Conservation (phyloP, 805 yeast species). For the Zygotorulaspora sp. region DNA sequence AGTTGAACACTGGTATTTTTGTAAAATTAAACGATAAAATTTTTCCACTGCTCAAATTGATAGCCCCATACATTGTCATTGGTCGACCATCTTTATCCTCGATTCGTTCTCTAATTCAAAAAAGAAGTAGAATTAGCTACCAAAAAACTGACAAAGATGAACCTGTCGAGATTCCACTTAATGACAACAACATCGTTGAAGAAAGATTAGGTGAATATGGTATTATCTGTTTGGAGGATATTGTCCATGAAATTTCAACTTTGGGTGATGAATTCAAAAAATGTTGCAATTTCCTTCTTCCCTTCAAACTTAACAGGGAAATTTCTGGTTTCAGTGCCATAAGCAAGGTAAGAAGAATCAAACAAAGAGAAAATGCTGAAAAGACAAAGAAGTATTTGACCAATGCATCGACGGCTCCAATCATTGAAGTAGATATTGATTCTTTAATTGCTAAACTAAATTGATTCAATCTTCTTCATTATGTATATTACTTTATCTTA, state of each 20-base stretch:
- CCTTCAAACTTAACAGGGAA: conserved; percentile 66
- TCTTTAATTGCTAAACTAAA: conserved; percentile 61
- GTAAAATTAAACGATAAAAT: conserved; percentile 57
- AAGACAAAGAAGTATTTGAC: conserved; percentile 40
- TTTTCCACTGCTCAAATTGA: conserved; percentile 58
- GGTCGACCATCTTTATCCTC: conserved; percentile 73
- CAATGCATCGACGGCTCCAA: conserved; percentile 60
- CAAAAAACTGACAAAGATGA: conserved; percentile 34
- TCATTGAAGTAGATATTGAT: conserved; percentile 71
- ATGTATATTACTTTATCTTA: not conserved
- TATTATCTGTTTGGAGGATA: conserved; percentile 74
- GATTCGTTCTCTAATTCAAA: conserved; percentile 67
- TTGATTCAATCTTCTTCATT: conserved; percentile 26
- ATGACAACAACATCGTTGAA: conserved; percentile 72
- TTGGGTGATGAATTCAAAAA: conserved; percentile 61
- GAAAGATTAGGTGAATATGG: conserved; percentile 66
- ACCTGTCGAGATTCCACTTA: conserved; percentile 46
- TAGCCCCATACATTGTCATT: conserved; percentile 67
- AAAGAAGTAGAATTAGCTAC: conserved; percentile 59
- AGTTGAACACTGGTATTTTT: conserved; percentile 66
- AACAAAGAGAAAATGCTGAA: conserved; percentile 48
- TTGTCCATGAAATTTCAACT: conserved; percentile 63
- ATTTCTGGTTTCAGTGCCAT: conserved; percentile 72
- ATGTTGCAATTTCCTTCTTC: conserved; percentile 58
- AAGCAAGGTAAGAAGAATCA: conserved; percentile 60